Evolutionary conservation across 129 eudicot species (phyloP), one percentile per base, ranked within the genome.

Genomic region (Solidago caesia): DNA sequence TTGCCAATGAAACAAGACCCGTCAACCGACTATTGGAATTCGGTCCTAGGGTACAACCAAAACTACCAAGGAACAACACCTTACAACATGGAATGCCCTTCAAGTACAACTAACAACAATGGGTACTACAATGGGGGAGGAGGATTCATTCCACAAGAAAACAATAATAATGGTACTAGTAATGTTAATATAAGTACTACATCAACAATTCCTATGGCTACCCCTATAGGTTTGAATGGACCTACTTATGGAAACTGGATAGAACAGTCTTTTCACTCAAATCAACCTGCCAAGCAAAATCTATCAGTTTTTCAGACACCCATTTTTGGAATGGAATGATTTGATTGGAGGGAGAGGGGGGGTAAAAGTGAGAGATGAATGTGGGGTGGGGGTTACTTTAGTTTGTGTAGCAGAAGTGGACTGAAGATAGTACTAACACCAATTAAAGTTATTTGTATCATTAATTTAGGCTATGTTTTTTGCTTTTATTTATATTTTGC

Each of bases 291-390:
- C 68, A 88, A 87, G 71, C 71, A 83, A 13, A 86, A 77, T 78
- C 77, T 83, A 49, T 81, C 97, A 48, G 85, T 79, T 58, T 79
- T 83, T 62, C 96, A 87, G 84, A 83, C 92, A 46, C 89, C 96
- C 33, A 91, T 91, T 53, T 91, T 83, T 75, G 96, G 97, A 67
- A 87, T 91, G 82, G 97, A 91, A 85, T 91, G 90, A 91, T 75
- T 60, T 66, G 64, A 27, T 70, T n/a, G 52, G 14, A 62, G 75
- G 63, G 68, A 62, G 39, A 15, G 11, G 9, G 59, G 59, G 27
- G 61, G 61, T 15, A 56, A 16, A 56, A 67, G 64, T 53, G 73
- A 64, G 77, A 61, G 80, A 64, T 79, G 67, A 78, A 78, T 49
- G 39, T 42, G 15, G 66, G 27, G 71, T 44, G 47, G 41, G 41